phyloP scores from a whole-genome alignment of 129 eudicot genomes.

The Centella asiatica region DNA sequence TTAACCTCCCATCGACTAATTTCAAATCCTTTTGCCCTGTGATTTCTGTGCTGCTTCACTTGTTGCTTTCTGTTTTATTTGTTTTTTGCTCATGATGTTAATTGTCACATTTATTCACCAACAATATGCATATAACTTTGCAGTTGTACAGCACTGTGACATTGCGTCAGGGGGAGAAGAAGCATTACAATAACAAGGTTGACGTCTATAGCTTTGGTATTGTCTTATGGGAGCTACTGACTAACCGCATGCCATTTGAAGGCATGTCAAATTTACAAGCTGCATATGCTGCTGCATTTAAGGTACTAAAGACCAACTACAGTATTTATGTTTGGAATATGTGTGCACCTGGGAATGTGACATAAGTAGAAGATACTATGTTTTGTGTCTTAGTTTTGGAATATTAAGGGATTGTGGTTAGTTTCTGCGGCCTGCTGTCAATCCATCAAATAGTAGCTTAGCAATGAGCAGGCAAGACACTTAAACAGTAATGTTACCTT shows the following conservation, averaged over 20 bases:
- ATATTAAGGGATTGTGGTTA: too few species aligned
- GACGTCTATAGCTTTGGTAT: conserved; percentile 95
- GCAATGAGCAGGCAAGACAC: too few species aligned
- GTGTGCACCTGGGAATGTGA: neutral
- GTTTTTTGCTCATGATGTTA: neutral
- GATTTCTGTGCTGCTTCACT: neutral
- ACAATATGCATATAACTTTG: conserved; percentile 23
- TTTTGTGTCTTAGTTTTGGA: too few species aligned
- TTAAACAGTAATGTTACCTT: too few species aligned
- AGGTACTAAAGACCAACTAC: conserved; percentile 33
- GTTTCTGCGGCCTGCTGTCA: too few species aligned
- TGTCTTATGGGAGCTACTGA: conserved; percentile 87
- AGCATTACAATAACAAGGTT: conserved; percentile 96
- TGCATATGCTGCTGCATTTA: conserved; percentile 99
- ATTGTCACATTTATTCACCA: neutral
- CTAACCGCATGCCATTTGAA: conserved; percentile 93
- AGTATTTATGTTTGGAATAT: neutral
- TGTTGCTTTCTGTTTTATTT: neutral
- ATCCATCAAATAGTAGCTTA: too few species aligned
- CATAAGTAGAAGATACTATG: neutral
- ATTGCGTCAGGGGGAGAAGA: conserved; percentile 95
- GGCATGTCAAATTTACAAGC: conserved; percentile 99
- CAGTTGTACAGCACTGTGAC: conserved; percentile 98
- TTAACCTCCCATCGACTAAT: neutral
- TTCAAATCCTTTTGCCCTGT: neutral